These are phyloP conservation scores for Blastobotrys parvus DNA, from an alignment of 805 yeast species.

Conservation along the genomic window DNA sequence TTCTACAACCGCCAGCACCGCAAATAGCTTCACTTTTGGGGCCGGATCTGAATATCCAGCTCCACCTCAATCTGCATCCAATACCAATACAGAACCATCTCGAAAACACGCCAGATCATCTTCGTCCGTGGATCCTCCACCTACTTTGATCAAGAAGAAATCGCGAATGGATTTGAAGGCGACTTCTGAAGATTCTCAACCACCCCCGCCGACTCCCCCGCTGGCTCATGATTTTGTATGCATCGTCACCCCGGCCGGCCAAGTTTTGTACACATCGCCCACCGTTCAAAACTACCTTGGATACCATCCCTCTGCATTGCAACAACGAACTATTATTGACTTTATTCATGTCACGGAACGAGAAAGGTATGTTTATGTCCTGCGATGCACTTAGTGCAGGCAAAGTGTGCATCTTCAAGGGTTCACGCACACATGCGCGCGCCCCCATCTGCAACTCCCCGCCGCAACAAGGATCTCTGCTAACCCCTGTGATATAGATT, in stretches of 20 bases:
- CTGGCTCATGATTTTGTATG: conserved; percentile 5
- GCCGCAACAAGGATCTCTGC: neutral
- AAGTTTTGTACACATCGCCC: conserved; percentile 12
- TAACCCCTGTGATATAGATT: neutral
- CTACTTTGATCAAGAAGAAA: neutral
- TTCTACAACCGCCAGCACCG: too few species aligned
- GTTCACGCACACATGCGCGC: neutral
- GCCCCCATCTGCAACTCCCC: neutral
- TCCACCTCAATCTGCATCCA: neutral
- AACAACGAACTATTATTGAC: conserved; percentile 9
- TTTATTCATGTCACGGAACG: conserved; percentile 17
- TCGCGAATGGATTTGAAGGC: neutral
- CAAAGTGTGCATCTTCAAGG: neutral
- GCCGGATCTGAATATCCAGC: neutral
- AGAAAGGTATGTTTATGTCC: conserved; percentile 4
- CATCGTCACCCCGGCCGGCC: conserved; percentile 14
- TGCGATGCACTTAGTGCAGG: neutral
- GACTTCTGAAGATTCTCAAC: neutral
- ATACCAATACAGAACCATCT: neutral
- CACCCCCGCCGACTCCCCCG: neutral
- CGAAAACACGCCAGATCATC: neutral
- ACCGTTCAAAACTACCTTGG: conserved; percentile 9
- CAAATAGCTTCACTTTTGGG: neutral
- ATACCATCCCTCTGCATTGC: conserved; percentile 6
- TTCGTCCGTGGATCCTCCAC: neutral